phyloP scores from a whole-genome alignment of 2,329 filamentous ascomycete species.

The Orbilia javanica region DNA sequence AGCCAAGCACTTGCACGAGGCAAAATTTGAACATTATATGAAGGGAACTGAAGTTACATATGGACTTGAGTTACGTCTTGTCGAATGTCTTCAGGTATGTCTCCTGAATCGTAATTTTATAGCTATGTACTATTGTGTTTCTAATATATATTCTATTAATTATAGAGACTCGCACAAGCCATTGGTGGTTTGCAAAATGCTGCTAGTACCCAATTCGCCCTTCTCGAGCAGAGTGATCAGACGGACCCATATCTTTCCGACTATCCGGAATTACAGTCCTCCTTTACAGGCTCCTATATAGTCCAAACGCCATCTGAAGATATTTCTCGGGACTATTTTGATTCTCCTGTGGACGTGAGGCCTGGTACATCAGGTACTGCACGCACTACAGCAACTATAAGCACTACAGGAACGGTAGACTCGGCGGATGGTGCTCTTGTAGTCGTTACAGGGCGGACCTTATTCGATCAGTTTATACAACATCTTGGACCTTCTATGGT shows the following conservation, averaged over 20 bases:
- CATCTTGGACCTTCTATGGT: constrained; percentile 90
- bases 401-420: neutral
- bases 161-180: constrained; percentile 81
- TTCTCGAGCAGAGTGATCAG: constrained; percentile 74
- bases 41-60: constrained; percentile 75
- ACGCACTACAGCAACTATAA: neutral
- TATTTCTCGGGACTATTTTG: neutral
- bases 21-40: constrained; percentile 75
- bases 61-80: constrained; percentile 80
- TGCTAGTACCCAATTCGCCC: constrained; percentile 86
- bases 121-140: constrained; percentile 9
- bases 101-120: constrained; percentile 17
- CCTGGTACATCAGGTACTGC: constrained; percentile 19
- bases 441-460: constrained; percentile 75
- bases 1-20: constrained; percentile 73
- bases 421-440: constrained; percentile 2
- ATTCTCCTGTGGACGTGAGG: constrained; percentile 17
- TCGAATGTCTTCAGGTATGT: constrained; percentile 76
- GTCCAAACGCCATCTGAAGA: constrained; percentile 22
- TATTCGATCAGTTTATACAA: constrained; percentile 90
- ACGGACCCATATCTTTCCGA: constrained; percentile 48
- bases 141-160: constrained; percentile 3
- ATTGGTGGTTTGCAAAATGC: constrained; percentile 91
- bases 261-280: constrained; percentile 63
- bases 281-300: constrained; percentile 35